Base-by-base conservation (phyloP, 2,329 filamentous ascomycete genomes). In the Xylaria sp. region DNA sequence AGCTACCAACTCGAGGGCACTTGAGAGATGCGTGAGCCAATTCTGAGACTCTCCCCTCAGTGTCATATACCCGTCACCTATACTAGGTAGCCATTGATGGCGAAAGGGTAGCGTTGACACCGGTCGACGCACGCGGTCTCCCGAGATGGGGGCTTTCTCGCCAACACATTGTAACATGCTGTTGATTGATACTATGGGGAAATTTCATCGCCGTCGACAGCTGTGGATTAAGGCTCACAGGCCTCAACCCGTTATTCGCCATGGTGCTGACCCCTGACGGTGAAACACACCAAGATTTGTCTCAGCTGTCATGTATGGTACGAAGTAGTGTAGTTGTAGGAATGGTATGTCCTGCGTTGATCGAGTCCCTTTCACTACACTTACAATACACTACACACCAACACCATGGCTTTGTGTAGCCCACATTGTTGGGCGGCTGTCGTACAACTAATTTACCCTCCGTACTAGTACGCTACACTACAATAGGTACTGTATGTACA, bases 401-500 rank as follows among this genome's bases (percentile, higher is more conserved):
- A 21, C 53, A 50, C 51, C 32, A 63, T 53, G 44, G 55, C 42
- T 60, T 48, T 60, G 57, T 64, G 42, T 64, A 68, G 67, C 60
- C 53, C 71, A 71, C 71, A 73, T 73, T 65, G 69, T 44, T 60
- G 51, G 60, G 70, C 61, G 63, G 64, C 66, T 69, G 69, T 51
- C 29, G 66, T 65, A 63, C 65, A 59, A 58, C 62, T 42, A 42
- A 4, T 18, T 42, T n/a, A n/a, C 5, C 40, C 40, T n/a, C 13
- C 10, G 5, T 13, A 5, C 5, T 44, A 18, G 40, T 44, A 57
- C 12, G 21, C 21, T 42, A 29, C 25, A 16, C 16, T 21, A 23
- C 27, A 29, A 25, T 53, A 53, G 25, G 29, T 42, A 23, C 32
- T 44, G 48, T 48, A 55, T 55, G 47, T 48, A 65, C 58, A 60